Conservation (phyloP, 768 basidiomycete genomes). For the Suillus lakei region DNA sequence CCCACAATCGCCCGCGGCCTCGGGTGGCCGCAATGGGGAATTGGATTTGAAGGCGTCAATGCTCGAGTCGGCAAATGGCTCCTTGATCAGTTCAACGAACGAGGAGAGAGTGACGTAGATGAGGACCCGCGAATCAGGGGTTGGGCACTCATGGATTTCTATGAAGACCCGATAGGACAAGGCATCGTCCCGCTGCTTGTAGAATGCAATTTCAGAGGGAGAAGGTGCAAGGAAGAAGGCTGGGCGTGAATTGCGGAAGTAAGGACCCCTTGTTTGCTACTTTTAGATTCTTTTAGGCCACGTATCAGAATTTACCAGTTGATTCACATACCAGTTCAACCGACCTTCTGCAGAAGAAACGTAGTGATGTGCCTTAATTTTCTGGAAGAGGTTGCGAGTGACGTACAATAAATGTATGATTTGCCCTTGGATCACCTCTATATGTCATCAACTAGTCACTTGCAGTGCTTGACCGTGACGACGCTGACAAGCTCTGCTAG, state of each 20-base stretch:
- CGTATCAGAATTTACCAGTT: too few species aligned
- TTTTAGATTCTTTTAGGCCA: background rate
- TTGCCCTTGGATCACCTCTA: background rate
- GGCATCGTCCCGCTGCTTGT: slow-evolving; percentile 68
- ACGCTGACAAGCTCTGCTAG: background rate
- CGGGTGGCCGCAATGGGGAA: slow-evolving; percentile 75
- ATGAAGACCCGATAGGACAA: slow-evolving; percentile 55
- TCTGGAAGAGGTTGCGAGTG: background rate
- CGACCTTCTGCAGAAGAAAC: background rate
- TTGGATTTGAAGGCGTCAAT: slow-evolving; percentile 91
- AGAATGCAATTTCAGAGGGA: slow-evolving; percentile 77
- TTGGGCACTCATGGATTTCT: slow-evolving; percentile 81
- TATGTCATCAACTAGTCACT: background rate
- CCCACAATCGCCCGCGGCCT: slow-evolving; percentile 79
- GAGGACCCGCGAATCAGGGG: slow-evolving; percentile 58
- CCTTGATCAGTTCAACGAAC: slow-evolving; percentile 49
- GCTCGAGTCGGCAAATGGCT: slow-evolving; percentile 74
- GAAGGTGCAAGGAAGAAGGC: slow-evolving; percentile 46
- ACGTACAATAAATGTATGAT: background rate
- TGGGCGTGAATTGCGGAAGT: slow-evolving; percentile 29
- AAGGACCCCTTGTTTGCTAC: too few species aligned
- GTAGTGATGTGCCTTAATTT: background rate
- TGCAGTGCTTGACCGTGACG: background rate
- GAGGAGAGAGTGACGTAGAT: background rate
- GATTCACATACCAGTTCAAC: too few species aligned